These are phyloP conservation scores for Speleostelium caveatum DNA, from an alignment of 78 protist genomes.

Conservation along the genomic window DNA sequence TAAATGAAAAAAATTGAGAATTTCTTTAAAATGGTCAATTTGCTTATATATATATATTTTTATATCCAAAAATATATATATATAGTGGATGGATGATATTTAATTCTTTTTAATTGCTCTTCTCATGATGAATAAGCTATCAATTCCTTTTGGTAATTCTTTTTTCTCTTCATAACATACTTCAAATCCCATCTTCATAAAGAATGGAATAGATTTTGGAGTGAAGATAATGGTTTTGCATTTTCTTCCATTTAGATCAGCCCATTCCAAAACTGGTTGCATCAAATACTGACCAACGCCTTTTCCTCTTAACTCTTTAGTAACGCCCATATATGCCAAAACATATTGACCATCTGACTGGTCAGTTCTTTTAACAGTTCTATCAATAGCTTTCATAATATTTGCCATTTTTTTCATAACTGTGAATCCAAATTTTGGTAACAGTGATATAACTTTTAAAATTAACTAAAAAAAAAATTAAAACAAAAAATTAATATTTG, in stretches of 20 bases:
- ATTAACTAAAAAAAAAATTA: too few relatives aligned
- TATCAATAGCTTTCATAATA: constrained; percentile 15
- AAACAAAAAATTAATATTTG: too few relatives aligned
- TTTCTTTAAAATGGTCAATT: too few relatives aligned
- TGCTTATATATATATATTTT: too few relatives aligned
- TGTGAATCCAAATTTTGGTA: constrained; percentile 58
- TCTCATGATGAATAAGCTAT: constrained; percentile 25
- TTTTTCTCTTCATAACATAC: background rate
- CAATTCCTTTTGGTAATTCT: constrained; percentile 22
- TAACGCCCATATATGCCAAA: constrained; percentile 30
- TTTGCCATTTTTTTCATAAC: constrained; percentile 33
- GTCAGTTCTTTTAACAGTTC: constrained; percentile 1
- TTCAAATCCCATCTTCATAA: constrained; percentile 30
- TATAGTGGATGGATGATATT: too few relatives aligned
- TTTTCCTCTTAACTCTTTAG: constrained; percentile 25
- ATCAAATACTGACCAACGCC: constrained; percentile 45
- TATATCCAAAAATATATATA: too few relatives aligned
- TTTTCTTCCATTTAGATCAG: constrained; percentile 1
- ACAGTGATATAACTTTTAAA: constrained; percentile 10
- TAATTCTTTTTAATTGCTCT: too few relatives aligned
- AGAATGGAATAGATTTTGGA: constrained; percentile 16
- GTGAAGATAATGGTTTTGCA: constrained; percentile 20
- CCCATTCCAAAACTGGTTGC: constrained; percentile 57
- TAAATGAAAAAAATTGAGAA: too few relatives aligned
- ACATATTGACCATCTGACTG: background rate